Evolutionary conservation across 2,329 filamentous ascomycete genomes (phyloP).

Genomic region (Pseudogymnoascus sp.): DNA sequence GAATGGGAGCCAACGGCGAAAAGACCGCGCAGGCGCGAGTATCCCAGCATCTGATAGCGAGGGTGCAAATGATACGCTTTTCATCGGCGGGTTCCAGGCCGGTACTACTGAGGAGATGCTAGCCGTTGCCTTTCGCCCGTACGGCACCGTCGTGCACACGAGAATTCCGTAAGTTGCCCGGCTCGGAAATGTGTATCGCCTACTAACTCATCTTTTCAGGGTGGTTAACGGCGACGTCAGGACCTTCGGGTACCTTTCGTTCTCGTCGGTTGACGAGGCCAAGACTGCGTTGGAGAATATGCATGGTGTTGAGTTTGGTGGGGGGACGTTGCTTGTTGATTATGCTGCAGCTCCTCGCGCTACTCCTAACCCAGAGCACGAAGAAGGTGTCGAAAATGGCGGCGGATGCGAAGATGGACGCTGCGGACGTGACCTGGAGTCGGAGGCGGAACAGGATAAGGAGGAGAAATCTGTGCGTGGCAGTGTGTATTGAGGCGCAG

Average conservation of each 20-base stretch:
- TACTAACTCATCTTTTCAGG: constrained; percentile 21
- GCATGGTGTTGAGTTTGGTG: constrained; percentile 55
- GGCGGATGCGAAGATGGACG: constrained; percentile 35
- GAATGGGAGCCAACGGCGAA: constrained; percentile 20
- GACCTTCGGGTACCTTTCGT: constrained; percentile 69
- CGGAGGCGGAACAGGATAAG: not conserved
- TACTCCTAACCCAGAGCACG: constrained; percentile 47
- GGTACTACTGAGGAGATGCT: constrained; percentile 58
- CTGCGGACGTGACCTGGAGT: constrained; percentile 21
- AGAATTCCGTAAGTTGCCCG: constrained; percentile 45
- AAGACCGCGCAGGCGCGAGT: constrained; percentile 44
- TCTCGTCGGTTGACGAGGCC: constrained; percentile 59
- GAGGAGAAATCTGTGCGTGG: not conserved
- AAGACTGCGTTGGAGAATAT: constrained; percentile 54
- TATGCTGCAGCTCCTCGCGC: constrained; percentile 59
- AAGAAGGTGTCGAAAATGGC: constrained; percentile 38
- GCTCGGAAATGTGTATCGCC: not conserved
- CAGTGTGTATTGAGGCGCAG: not conserved
- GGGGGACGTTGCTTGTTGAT: constrained; percentile 61
- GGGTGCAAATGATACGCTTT: constrained; percentile 60
- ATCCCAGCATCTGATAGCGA: constrained; percentile 51
- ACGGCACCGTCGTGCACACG: constrained; percentile 57
- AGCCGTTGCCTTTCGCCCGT: constrained; percentile 54
- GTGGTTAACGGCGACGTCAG: constrained; percentile 59
- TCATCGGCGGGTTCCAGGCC: constrained; percentile 66